phyloP scores from a whole-genome alignment of 140 eudicot genomes.

The Flaveria floridana region DNA sequence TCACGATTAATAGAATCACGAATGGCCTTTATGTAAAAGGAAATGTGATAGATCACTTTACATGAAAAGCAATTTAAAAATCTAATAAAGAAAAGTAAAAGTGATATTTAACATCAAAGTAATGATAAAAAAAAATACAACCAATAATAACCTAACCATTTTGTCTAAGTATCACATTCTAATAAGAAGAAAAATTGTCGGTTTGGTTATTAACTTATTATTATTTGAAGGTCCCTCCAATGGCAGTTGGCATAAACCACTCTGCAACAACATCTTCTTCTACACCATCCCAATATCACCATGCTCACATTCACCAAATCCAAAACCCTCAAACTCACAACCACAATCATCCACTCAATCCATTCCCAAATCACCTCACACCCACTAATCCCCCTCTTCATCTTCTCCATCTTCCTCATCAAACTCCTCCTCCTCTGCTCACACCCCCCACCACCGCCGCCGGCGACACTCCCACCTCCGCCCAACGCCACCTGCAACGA shows the following conservation, averaged over 20 bases:
- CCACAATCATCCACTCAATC: slow-evolving; percentile 18
- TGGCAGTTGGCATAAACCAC: slow-evolving; percentile 12
- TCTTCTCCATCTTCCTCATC: slow-evolving; percentile 44
- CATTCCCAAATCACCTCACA: slow-evolving; percentile 36
- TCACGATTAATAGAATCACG: no score
- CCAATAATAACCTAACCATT: not conserved
- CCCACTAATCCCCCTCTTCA: slow-evolving; percentile 44
- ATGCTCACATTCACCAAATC: slow-evolving; percentile 28
- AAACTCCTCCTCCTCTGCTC: slow-evolving; percentile 41
- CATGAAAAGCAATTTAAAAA: no score
- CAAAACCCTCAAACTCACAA: slow-evolving; percentile 30
- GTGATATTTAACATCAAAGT: not conserved
- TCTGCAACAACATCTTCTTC: slow-evolving; percentile 1
- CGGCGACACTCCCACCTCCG: slow-evolving; percentile 12
- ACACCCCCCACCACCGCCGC: slow-evolving; percentile 38
- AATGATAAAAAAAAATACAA: not conserved
- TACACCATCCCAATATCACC: slow-evolving; percentile 14
- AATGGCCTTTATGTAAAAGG: no score
- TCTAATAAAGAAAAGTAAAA: not conserved
- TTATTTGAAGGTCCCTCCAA: slow-evolving; percentile 19
- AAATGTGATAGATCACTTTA: no score
- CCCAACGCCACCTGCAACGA: slow-evolving; percentile 31
- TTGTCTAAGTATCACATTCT: no score
- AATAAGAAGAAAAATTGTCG: slow-evolving; percentile 23
- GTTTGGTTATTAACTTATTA: slow-evolving; percentile 27